These are phyloP conservation scores for Botrytis deweyae DNA, from an alignment of 2,329 filamentous ascomycete species.

Conservation along the genomic window DNA sequence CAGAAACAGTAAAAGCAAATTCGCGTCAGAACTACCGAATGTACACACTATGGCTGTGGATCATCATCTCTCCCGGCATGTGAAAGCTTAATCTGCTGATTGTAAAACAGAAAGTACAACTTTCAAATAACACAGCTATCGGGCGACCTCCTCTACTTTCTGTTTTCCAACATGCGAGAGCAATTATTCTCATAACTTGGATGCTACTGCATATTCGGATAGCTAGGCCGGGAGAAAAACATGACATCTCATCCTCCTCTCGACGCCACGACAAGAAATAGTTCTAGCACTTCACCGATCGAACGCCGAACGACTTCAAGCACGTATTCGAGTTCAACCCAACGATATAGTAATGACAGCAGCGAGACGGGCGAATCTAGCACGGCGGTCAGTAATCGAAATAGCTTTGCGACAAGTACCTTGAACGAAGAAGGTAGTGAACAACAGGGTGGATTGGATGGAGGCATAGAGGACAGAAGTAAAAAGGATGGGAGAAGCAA, in stretches of 20 bases:
- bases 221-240: slow-evolving; percentile 25
- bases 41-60: slow-evolving; percentile 5
- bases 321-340: slow-evolving; percentile 28
- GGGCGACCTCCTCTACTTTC: background rate
- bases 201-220: slow-evolving; percentile 24
- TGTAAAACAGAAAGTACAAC: slow-evolving; percentile 1
- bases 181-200: slow-evolving; percentile 3
- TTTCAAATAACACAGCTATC: slow-evolving; percentile 5
- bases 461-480: slow-evolving; percentile 9
- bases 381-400: slow-evolving; percentile 38
- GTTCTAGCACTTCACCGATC: slow-evolving; percentile 29
- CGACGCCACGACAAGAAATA: slow-evolving; percentile 30
- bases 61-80: slow-evolving; percentile 6
- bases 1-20: slow-evolving; percentile 10
- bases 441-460: slow-evolving; percentile 19
- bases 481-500: slow-evolving; percentile 30
- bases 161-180: slow-evolving; percentile 24
- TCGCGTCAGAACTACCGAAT: slow-evolving; percentile 10
- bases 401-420: slow-evolving; percentile 27
- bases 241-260: slow-evolving; percentile 32
- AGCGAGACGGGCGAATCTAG: slow-evolving; percentile 50
- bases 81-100: slow-evolving; percentile 13
- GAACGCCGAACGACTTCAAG: slow-evolving; percentile 31
- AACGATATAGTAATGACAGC: slow-evolving; percentile 41
- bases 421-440: slow-evolving; percentile 19